Evolutionary conservation across 2,329 filamentous ascomycete species (phyloP), one percentile per base, ranked within the genome.

Genomic region (Aspergillus luchuensis): DNA sequence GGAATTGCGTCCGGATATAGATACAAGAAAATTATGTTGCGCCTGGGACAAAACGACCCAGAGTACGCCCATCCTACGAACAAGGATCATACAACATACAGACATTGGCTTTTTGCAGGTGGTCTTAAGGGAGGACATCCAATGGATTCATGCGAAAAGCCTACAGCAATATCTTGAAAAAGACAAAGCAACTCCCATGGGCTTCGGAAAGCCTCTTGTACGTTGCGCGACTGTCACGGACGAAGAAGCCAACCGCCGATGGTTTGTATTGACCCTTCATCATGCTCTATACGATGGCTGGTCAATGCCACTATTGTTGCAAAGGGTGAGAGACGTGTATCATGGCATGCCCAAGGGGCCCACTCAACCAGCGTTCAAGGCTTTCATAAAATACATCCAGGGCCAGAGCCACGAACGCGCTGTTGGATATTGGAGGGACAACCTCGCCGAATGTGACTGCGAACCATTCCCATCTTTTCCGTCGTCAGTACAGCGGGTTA

Each of bases 261-360:
- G 75, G 45, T 74, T 81, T 28, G 72, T 80, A 8, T 74, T 76
- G 63, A 80, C 78, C 0, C 74, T 78, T 58, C 79, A 82, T 59
- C 79, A 81, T 56, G 76, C 76, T 5, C 64, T 81, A 4, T 81
- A 81, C 57, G 80, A 82, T 64, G 80, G 79, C 2, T 33, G 58
- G 49, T 63, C 61, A 1, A 15, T 66, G 36, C 39, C 56, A 8
- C 61, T 65, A 33, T 39, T 63, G 8, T 50, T 61, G 17, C 48
- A 66, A 19, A 57, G 62, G 15, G 1, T 33, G 2, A 41, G 56
- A 2, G 36, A 62, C 19, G 56, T 53, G 1, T 36, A 61, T 5
- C 30, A 61, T 15, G 58, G 57, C 30, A 41, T 17, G 66, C 67
- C 71, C 62, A 63, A 36, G 50, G 63, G 58, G 49, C 10, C 3